Conservation (phyloP, 345 rosid genomes). For the Punica granatum region DNA sequence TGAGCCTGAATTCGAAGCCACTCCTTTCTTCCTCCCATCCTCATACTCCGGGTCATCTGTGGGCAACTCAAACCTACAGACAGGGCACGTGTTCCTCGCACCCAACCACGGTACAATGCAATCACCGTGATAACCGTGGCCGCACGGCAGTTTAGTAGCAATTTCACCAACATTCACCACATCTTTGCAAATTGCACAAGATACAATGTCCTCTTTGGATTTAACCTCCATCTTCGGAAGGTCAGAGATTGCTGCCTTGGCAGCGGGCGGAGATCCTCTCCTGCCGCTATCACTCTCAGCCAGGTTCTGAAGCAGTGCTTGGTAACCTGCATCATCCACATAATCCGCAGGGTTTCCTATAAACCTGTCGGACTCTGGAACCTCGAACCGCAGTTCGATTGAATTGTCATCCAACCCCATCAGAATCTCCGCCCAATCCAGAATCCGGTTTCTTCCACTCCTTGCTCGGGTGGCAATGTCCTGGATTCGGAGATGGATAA, state of each 20-base stretch:
- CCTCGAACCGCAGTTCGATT: slow-evolving; percentile 48
- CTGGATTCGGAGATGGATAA: slow-evolving; percentile 36
- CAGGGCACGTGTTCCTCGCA: slow-evolving; percentile 67
- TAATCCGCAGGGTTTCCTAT: slow-evolving; percentile 54
- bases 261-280: slow-evolving; percentile 68
- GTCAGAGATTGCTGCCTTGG: slow-evolving; percentile 34
- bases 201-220: slow-evolving; percentile 20
- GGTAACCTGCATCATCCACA: slow-evolving; percentile 54
- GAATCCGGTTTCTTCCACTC: slow-evolving; percentile 60
- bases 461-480: slow-evolving; percentile 42
- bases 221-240: slow-evolving; percentile 34
- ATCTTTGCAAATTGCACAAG: slow-evolving; percentile 63
- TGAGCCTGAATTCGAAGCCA: not conserved
- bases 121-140: slow-evolving; percentile 55
- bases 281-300: slow-evolving; percentile 59
- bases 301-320: slow-evolving; percentile 54
- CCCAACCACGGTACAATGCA: slow-evolving; percentile 69
- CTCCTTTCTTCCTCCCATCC: slow-evolving; percentile 43
- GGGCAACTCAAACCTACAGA: slow-evolving; percentile 57
- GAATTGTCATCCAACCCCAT: slow-evolving; percentile 66
- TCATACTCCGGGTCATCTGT: slow-evolving; percentile 68
- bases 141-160: slow-evolving; percentile 54
- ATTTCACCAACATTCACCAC: slow-evolving; percentile 39
- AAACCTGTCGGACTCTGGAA: slow-evolving; percentile 44
- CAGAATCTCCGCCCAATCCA: slow-evolving; percentile 63